Conservation (phyloP, 2,329 filamentous ascomycete genomes). For the Penicillium sp. region DNA sequence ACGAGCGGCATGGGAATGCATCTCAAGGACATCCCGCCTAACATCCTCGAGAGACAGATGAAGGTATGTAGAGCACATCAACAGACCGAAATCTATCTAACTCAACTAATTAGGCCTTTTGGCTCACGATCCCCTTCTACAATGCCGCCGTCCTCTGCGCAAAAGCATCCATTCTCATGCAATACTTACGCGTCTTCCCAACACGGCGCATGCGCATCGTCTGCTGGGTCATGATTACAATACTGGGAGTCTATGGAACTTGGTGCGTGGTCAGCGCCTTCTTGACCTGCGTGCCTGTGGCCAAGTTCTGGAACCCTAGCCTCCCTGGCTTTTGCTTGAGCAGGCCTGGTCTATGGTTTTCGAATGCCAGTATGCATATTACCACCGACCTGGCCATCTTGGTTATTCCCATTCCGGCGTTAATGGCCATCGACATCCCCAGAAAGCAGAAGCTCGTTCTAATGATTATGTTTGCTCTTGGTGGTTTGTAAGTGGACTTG, state of each 20-base stretch:
- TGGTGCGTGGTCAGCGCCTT: conserved; percentile 41
- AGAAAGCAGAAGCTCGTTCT: conserved; percentile 45
- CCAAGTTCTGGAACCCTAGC: conserved; percentile 36
- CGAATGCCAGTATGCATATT: conserved; percentile 48
- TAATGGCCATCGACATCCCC: conserved; percentile 44
- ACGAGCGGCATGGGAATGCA: conserved; percentile 41
- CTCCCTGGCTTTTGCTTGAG: conserved; percentile 39
- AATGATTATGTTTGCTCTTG: conserved; percentile 45
- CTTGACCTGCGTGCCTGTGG: conserved; percentile 39
- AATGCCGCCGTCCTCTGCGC: conserved; percentile 42
- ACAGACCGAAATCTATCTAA: not conserved
- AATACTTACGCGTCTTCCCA: conserved; percentile 51
- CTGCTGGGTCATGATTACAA: conserved; percentile 41
- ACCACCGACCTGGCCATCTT: conserved; percentile 47
- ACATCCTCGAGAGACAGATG: conserved; percentile 34
- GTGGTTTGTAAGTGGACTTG: conserved; percentile 36
- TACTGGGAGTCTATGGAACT: conserved; percentile 37
- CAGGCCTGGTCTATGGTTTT: conserved; percentile 46
- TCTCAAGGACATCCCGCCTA: conserved; percentile 30
- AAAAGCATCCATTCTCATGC: conserved; percentile 52
- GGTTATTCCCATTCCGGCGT: conserved; percentile 48
- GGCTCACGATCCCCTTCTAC: conserved; percentile 43
- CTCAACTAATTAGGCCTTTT: conserved; percentile 32
- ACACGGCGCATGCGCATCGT: conserved; percentile 35
- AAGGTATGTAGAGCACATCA: conserved; percentile 25